Percentiles rank a stretch among this genome's conserved stretches.
phyloP scores from a whole-genome alignment of 2,329 filamentous ascomycete genomes.

The Colletotrichum sp. region DNA sequence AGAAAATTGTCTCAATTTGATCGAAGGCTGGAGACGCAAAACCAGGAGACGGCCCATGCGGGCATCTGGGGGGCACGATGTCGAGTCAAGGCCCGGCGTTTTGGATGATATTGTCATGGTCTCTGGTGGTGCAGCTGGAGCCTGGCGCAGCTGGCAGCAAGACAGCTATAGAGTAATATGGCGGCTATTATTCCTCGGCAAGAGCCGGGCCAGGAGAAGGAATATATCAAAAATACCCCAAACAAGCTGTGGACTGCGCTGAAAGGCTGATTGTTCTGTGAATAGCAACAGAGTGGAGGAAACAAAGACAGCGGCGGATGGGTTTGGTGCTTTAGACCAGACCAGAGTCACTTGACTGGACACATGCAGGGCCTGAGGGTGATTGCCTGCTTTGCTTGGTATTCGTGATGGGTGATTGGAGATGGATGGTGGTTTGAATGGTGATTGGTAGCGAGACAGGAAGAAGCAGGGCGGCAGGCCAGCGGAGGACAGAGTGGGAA shows the following conservation, averaged over 20 bases:
- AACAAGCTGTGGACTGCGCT: not conserved
- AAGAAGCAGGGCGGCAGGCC: not conserved
- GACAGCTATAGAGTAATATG: not conserved
- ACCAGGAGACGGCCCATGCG: not conserved
- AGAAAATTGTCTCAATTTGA: conserved; percentile 17
- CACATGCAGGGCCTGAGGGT: not conserved
- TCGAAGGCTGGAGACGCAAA: not conserved
- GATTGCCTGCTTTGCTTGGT: not conserved
- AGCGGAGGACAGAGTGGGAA: not conserved
- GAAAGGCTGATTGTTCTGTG: not conserved
- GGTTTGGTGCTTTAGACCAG: not conserved
- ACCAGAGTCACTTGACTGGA: not conserved
- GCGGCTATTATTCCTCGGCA: not conserved
- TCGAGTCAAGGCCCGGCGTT: conserved; percentile 15
- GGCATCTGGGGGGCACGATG: not conserved
- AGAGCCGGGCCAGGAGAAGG: not conserved
- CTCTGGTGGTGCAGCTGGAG: not conserved
- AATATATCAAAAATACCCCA: not conserved
- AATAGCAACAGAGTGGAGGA: conserved; percentile 1
- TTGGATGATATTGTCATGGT: not conserved
- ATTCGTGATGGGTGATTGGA: not conserved
- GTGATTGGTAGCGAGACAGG: not conserved
- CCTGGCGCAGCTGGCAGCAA: not conserved
- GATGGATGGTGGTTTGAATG: not conserved
- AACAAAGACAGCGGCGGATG: not conserved